These are phyloP conservation scores for Zoysia japonica DNA, from an alignment of 176 grass and related monocot genomes.

Conservation along the genomic window DNA sequence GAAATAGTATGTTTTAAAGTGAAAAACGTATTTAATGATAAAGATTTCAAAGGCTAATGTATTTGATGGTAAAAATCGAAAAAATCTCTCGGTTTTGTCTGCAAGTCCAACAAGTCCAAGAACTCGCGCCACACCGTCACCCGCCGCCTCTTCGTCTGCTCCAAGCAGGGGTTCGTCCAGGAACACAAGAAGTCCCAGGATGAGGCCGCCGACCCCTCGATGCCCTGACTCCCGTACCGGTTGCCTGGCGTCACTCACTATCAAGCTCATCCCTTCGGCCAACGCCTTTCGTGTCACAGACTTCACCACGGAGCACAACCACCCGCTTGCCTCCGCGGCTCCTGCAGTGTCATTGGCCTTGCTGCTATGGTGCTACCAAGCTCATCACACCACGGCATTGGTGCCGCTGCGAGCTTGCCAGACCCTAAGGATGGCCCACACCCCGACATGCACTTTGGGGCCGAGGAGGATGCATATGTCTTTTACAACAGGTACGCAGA, in stretches of 20 bases:
- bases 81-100: constrained; percentile 47
- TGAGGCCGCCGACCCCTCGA: constrained; percentile 32
- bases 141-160: constrained; percentile 76
- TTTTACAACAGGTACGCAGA: constrained; percentile 82
- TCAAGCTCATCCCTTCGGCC: constrained; percentile 71
- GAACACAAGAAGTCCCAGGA: constrained; percentile 61
- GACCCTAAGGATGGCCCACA: constrained; percentile 64
- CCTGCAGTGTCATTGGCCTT: constrained; percentile 46
- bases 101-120: constrained; percentile 81
- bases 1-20: too few species aligned
- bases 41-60: too few species aligned
- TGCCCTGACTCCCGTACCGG: constrained; percentile 69
- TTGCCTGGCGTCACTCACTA: constrained; percentile 68
- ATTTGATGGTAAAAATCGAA: too few species aligned
- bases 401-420: constrained; percentile 25
- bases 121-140: constrained; percentile 79
- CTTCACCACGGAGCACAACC: constrained; percentile 60
- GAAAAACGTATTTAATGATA: too few species aligned
- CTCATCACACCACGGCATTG: constrained; percentile 40
- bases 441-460: constrained; percentile 67
- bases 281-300: constrained; percentile 66
- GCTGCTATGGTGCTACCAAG: constrained; percentile 10
- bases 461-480: constrained; percentile 66
- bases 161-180: constrained; percentile 76
- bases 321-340: constrained; percentile 53